Evolutionary conservation across 1,284 basidiomycete genomes (phyloP).

Genomic region (Rhodotorula sp.): DNA sequence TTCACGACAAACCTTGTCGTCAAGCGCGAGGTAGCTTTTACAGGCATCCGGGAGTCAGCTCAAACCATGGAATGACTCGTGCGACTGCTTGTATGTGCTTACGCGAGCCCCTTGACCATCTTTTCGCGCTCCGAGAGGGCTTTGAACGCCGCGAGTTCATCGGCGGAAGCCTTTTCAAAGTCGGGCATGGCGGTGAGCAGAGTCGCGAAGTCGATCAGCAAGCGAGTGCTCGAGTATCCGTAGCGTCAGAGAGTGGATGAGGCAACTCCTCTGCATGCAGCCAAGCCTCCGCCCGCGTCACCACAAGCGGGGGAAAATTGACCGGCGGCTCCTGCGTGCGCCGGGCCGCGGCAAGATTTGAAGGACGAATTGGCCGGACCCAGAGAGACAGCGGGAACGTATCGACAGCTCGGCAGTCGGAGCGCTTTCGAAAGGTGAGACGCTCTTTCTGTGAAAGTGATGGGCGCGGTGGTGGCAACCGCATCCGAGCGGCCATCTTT

Average conservation of each 20-base stretch:
- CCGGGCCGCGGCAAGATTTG: not conserved
- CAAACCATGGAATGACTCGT: no score
- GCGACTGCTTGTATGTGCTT: not conserved
- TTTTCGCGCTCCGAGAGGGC: constrained; percentile 7
- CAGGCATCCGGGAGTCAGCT: not conserved
- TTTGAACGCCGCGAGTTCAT: constrained; percentile 5
- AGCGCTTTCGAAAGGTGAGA: no score
- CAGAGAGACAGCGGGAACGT: no score
- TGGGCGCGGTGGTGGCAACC: no score
- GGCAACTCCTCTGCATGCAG: no score
- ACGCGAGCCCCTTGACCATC: constrained; percentile 13
- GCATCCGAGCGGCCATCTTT: no score
- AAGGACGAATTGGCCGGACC: not conserved
- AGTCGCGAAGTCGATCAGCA: not conserved
- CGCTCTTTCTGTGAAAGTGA: no score
- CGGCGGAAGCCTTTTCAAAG: not conserved
- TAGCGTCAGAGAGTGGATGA: not conserved
- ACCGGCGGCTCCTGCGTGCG: not conserved
- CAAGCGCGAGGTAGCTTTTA: constrained; percentile 6
- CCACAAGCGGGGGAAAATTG: not conserved
- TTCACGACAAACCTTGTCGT: constrained; percentile 8
- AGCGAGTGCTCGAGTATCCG: not conserved
- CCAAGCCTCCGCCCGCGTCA: no score
- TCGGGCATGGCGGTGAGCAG: not conserved
- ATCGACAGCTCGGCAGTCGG: no score